Evolutionary conservation across 768 basidiomycete genomes (phyloP).

Genomic region (Termitomyces sp.): DNA sequence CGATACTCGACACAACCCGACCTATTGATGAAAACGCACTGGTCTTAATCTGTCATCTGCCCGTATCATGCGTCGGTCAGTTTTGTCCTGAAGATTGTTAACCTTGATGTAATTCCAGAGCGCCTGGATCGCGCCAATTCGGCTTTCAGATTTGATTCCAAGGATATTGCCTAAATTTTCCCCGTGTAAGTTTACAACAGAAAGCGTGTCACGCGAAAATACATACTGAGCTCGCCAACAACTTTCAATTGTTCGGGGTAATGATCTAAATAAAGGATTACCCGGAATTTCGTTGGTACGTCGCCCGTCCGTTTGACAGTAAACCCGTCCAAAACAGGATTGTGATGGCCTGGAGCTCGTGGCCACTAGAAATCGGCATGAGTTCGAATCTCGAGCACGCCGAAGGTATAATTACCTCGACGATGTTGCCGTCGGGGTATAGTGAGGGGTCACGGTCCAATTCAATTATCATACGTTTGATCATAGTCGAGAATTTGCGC

Average conservation of each 20-base stretch:
- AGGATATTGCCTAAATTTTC: constrained; percentile 51
- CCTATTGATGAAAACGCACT: constrained; percentile 33
- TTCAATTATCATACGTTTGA: constrained; percentile 84
- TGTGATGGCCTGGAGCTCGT: constrained; percentile 49
- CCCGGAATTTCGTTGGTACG: constrained; percentile 66
- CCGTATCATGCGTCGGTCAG: constrained; percentile 66
- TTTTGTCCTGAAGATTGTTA: constrained; percentile 79
- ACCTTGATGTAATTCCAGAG: constrained; percentile 94
- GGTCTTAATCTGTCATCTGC: constrained; percentile 65
- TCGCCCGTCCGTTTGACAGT: constrained; percentile 83
- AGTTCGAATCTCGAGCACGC: background rate
- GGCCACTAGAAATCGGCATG: constrained; percentile 49
- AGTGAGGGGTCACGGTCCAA: constrained; percentile 79
- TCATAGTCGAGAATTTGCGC: constrained; percentile 82
- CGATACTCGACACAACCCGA: background rate
- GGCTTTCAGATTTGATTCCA: constrained; percentile 81
- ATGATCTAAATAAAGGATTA: constrained; percentile 87
- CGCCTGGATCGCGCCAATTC: constrained; percentile 74
- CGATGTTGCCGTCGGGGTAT: constrained; percentile 83
- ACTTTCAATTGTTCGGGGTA: constrained; percentile 86
- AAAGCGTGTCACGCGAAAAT: background rate
- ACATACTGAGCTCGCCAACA: constrained; percentile 65
- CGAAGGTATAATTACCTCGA: constrained; percentile 59
- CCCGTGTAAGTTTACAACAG: constrained; percentile 4
- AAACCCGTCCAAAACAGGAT: constrained; percentile 79